Evolutionary conservation across 2,329 filamentous ascomycete genomes (phyloP).

Genomic region (Penicillium frequentans): DNA sequence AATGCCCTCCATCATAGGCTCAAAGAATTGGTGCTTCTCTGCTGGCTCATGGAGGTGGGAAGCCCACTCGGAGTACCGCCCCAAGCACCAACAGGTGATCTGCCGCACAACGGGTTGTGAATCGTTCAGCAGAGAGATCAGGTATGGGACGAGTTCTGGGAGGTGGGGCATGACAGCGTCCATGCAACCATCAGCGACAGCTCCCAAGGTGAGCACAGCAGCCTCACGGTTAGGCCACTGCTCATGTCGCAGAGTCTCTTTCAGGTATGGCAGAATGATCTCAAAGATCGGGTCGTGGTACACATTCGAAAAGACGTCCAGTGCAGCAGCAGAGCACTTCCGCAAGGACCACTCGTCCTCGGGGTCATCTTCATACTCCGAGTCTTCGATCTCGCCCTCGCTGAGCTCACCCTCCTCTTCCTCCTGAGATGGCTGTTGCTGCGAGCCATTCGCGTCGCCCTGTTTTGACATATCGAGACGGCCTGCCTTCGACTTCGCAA

Average conservation of each 20-base stretch:
- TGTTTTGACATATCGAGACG: constrained; percentile 57
- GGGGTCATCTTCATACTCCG: constrained; percentile 70
- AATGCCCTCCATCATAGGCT: constrained; percentile 96
- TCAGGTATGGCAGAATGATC: constrained; percentile 88
- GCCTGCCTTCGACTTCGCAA: constrained; percentile 70
- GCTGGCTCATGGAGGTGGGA: constrained; percentile 67
- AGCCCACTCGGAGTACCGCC: constrained; percentile 91
- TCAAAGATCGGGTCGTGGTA: constrained; percentile 88
- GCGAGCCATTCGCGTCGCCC: constrained; percentile 43
- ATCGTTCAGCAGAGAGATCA: constrained; percentile 83
- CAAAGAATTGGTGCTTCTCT: constrained; percentile 76
- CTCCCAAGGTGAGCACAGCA: constrained; percentile 88
- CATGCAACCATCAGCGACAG: constrained; percentile 93
- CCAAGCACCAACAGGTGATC: constrained; percentile 97
- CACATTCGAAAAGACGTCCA: constrained; percentile 90
- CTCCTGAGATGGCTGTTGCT: constrained; percentile 43
- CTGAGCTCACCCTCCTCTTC: constrained; percentile 72
- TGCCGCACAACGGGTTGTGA: constrained; percentile 86
- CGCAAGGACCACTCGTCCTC: constrained; percentile 94
- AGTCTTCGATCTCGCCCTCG: constrained; percentile 81
- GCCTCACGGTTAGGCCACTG: constrained; percentile 94
- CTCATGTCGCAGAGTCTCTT: constrained; percentile 79
- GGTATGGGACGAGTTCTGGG: constrained; percentile 83
- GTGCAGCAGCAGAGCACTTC: constrained; percentile 92
- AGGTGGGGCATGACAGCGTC: constrained; percentile 86